These are phyloP conservation scores for Malus sieversii DNA, from an alignment of 306 rosid genomes.

Conservation along the genomic window DNA sequence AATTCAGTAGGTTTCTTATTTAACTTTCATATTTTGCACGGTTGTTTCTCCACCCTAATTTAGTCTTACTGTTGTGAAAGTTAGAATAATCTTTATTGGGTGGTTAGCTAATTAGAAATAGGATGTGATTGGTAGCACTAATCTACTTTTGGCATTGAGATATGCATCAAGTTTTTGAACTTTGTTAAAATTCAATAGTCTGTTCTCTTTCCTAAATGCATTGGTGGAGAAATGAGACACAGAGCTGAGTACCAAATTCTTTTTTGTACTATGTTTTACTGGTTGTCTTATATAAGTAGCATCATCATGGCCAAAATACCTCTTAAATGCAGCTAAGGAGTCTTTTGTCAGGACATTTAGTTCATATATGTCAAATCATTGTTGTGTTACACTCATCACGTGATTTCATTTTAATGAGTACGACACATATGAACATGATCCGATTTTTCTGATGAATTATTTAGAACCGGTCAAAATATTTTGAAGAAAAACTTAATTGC, in stretches of 20 bases:
- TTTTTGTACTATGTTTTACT: background rate
- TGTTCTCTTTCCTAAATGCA: background rate
- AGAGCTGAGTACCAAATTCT: background rate
- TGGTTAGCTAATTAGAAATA: background rate
- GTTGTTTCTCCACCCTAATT: background rate
- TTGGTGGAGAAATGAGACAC: background rate
- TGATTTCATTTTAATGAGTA: background rate
- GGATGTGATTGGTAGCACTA: background rate
- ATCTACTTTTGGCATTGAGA: background rate
- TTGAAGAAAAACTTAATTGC: background rate
- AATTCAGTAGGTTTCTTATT: background rate
- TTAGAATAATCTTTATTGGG: background rate
- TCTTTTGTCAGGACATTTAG: background rate
- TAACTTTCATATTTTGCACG: background rate
- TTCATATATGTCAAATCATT: background rate
- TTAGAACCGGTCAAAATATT: background rate
- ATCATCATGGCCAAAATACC: too few relatives aligned
- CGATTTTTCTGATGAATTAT: background rate
- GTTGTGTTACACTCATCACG: background rate
- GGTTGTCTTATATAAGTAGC: too few relatives aligned
- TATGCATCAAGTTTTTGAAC: background rate
- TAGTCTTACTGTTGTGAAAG: background rate
- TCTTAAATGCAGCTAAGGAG: background rate
- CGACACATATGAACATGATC: background rate
- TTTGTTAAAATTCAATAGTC: background rate